Evolutionary conservation across 257 asterid genomes (phyloP).

Genomic region (Nicotiana tomentosiformis): DNA sequence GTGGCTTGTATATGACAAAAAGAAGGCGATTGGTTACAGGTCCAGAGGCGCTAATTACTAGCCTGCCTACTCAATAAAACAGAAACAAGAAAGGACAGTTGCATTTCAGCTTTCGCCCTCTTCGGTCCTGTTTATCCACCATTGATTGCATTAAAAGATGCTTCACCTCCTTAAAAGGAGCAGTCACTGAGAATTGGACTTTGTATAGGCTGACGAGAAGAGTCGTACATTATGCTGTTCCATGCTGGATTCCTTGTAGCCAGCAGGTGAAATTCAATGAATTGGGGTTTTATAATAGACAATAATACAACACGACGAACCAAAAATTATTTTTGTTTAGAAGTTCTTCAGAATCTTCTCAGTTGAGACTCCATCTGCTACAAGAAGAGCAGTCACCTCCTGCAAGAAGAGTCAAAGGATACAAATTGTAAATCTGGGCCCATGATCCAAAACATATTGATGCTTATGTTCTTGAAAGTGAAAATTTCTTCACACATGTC

Average conservation of each 20-base stretch:
- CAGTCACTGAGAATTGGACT: background rate
- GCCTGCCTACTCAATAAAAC: background rate
- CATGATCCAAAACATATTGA: background rate
- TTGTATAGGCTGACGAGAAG: background rate
- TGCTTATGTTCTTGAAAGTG: background rate
- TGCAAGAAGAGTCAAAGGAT: slow-evolving; percentile 29
- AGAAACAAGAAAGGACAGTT: background rate
- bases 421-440: background rate
- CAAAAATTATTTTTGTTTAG: slow-evolving; percentile 21
- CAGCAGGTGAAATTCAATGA: slow-evolving; percentile 28
- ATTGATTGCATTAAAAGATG: background rate
- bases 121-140: background rate
- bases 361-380: slow-evolving; percentile 61
- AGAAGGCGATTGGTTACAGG: background rate
- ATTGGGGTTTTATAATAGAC: background rate
- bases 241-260: slow-evolving; percentile 12
- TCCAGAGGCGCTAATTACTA: background rate
- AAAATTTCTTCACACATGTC: background rate
- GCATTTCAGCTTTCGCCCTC: background rate
- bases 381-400: slow-evolving; percentile 84
- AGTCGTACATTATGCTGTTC: slow-evolving; percentile 4
- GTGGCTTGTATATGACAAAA: background rate
- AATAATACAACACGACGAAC: slow-evolving; percentile 18
- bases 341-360: slow-evolving; percentile 71
- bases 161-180: background rate